phyloP scores from a whole-genome alignment of 2,329 filamentous ascomycete genomes.

The Beauveria asiatica region DNA sequence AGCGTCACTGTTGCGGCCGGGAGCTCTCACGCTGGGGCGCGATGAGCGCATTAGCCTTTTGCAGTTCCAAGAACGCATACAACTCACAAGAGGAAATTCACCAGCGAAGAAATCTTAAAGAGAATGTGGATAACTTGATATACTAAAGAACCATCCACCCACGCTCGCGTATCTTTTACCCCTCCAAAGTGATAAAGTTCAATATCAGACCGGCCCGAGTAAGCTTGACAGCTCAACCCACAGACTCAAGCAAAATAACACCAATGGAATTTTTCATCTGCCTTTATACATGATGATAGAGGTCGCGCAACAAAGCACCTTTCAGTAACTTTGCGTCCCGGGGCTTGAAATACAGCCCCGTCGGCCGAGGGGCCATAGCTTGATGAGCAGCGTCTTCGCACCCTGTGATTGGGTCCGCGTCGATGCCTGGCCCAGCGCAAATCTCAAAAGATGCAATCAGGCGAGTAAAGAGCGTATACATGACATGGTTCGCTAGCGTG shows the following conservation, averaged over 20 bases:
- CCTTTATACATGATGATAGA: neutral
- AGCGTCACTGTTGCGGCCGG: no score
- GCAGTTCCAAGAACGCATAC: no score
- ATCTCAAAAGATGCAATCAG: conserved; percentile 1
- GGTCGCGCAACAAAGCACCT: neutral
- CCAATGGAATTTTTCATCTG: neutral
- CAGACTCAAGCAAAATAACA: neutral
- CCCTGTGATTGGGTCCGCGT: neutral
- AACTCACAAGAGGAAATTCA: no score
- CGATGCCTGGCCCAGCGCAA: neutral
- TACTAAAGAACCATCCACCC: neutral
- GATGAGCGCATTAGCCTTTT: no score
- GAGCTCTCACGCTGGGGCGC: no score
- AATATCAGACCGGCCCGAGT: neutral
- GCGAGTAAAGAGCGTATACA: neutral
- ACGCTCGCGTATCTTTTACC: neutral
- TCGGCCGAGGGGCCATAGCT: conserved; percentile 5
- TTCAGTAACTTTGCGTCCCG: neutral
- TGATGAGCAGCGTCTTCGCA: neutral
- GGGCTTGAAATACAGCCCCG: neutral
- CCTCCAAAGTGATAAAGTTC: neutral
- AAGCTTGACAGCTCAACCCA: neutral
- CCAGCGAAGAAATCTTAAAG: neutral
- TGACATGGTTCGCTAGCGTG: conserved; percentile 5
- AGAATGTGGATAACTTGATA: neutral